Evolutionary conservation across 495 filamentous ascomycete species (phyloP), one percentile per base, ranked within the genome.

Genomic region (Cercophora scortea): DNA sequence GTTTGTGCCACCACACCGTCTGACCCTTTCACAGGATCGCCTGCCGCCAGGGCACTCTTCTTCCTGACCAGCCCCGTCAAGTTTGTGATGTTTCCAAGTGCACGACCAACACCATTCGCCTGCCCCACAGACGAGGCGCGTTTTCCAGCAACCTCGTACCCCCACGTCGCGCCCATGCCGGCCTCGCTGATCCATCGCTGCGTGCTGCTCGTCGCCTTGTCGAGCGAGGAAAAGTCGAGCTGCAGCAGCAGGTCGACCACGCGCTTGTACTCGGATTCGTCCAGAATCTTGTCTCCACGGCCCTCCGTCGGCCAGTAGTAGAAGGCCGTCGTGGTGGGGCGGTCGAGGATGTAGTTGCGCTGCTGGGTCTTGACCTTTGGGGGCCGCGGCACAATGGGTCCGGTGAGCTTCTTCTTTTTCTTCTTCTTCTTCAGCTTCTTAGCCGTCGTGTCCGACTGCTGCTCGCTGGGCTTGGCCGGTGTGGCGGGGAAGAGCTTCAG

Each of bases 241-340:
- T 85, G 80, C n/a, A 96, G 78, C 1, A 98, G 73, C 35, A 89
- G 69, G 57, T 94, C 86, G 51, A 83, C 80, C n/a, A 84, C 80
- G 9, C 81, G 76, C 53, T 87, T 84, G 70, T 95, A 98, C 39
- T 83, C 81, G 49, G 75, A 75, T 36, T 88, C 84, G 38, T 76
- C 75, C 8, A 95, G 73, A 3, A 94, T 71, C 8, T 86, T 74
- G 16, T 86, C 73, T 8, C 88, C 89, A 40, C 88, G 77, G 44
- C 84, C 84, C 32, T 76, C 69, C 16, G 72, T 58, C 6, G 83
- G 85, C 88, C 86, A 93, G 54, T 69, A 75, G 59, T 86, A 93
- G 47, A 84, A 81, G 2, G 75, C 75, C 0, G 77, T 83, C 8
- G 69, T 62, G 39, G 71, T 72, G 5, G 73, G 73, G 8, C 59